Evolutionary conservation across 768 basidiomycete species (phyloP), one percentile per base, ranked within the genome.

Genomic region (Suillus americanus): DNA sequence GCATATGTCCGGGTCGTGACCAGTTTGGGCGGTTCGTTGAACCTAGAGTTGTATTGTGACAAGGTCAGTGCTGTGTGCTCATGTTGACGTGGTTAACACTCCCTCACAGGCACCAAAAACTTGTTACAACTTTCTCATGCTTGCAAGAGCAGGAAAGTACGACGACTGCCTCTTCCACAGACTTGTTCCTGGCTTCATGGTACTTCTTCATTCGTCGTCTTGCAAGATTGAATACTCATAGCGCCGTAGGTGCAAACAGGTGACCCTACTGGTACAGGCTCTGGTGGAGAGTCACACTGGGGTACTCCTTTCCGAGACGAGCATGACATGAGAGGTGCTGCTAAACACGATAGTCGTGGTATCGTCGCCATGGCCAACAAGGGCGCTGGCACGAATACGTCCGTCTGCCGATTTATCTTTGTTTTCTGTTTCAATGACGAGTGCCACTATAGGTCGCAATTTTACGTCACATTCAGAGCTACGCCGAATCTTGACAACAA

Each of bases 1-100:
- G 97, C 94, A 2, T 99, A 99, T 76, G 94, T 95, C 54, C 91
- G 96, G n/a, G 89, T 99, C 35, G 87, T 96, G 56, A 99, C 97
- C 3, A 96, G 89, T 69, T 83, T 95, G 23, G 96, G 96, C n/a
- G 92, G 86, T 65, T 94, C 88, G 70, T 81, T 90, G 71, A 97
- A 94, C 73, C 68, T 94, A 30, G 92, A 95, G 74, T 78, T 96
- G 8, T 95, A 86, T 70, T 95, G 94, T 72, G 95, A 96, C 77
- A 94, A 94, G 80, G 94, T 90, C 28, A 30, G 73, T 62, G 33
- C 56, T 23, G 18, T 13, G 13, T 23, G 6, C n/a, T 28, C 30
- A 1, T 20, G n/a, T 53, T 30, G 35, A 48, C 35, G n/a, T 3
- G 14, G 28, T 41, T 67, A 43, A 61, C 54, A 60, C n/a, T 45